Evolutionary conservation across 371 early-diverging fungal genomes (phyloP).

Genomic region (Fennellomyces sp.): DNA sequence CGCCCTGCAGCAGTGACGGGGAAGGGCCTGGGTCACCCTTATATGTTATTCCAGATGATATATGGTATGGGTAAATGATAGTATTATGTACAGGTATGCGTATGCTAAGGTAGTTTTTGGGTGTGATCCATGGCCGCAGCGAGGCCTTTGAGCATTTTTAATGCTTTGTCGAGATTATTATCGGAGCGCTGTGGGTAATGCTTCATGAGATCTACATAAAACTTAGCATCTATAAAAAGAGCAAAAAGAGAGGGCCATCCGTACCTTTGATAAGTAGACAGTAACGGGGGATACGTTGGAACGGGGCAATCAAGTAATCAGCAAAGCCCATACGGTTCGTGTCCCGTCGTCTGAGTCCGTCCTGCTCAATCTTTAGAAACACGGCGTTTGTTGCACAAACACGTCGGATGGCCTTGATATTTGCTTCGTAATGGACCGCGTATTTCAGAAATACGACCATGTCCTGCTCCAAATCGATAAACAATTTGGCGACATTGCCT

Average conservation of each 20-base stretch:
- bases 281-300: conserved; percentile 49
- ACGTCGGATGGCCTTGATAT: conserved; percentile 36
- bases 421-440: conserved; percentile 45
- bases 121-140: conserved; percentile 41
- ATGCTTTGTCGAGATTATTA: conserved; percentile 21
- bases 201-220: conserved; percentile 35
- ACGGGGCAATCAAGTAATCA: conserved; percentile 50
- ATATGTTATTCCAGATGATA: no score
- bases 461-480: conserved; percentile 25
- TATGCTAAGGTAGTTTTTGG: conserved; percentile 18
- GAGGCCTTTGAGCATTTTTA: conserved; percentile 33
- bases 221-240: not conserved
- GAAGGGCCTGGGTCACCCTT: no score
- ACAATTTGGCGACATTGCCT: conserved; percentile 26
- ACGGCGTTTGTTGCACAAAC: conserved; percentile 39
- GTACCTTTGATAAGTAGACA: conserved; percentile 50
- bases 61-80: not conserved
- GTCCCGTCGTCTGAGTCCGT: conserved; percentile 35
- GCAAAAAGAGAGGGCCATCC: no score
- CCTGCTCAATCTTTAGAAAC: conserved; percentile 48
- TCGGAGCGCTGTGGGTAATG: conserved; percentile 26
- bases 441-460: conserved; percentile 46
- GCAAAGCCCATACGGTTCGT: conserved; percentile 47
- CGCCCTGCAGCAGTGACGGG: not conserved
- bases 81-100: no score